Evolutionary conservation across 257 asterid genomes (phyloP).

Genomic region (Solanum gandarillasii): DNA sequence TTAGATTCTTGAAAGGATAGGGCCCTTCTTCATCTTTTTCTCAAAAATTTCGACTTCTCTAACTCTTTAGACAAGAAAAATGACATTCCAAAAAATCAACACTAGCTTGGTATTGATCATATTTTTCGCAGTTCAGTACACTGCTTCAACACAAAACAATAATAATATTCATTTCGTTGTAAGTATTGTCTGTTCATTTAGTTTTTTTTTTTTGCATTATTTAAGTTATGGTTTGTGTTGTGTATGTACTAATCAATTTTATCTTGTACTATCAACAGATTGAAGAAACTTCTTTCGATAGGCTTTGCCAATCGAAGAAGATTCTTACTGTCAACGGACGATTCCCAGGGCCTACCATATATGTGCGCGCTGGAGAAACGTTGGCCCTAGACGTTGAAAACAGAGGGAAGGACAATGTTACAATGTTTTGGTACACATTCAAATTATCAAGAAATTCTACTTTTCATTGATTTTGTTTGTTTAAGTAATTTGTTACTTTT

Average conservation of each 20-base stretch:
- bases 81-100: too few species aligned
- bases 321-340: conserved; percentile 27
- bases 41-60: too few species aligned
- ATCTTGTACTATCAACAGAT: conserved; percentile 3
- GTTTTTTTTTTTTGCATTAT: neutral
- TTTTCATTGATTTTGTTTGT: neutral
- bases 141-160: too few species aligned
- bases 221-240: too few species aligned
- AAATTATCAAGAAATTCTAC: neutral
- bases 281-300: conserved; percentile 14
- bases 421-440: neutral
- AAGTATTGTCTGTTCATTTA: too few species aligned
- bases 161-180: neutral
- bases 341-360: neutral
- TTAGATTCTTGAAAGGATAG: too few species aligned
- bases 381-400: neutral
- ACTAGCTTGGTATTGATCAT: neutral
- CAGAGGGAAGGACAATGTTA: neutral
- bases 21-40: too few species aligned
- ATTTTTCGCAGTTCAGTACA: neutral
- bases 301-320: conserved; percentile 35
- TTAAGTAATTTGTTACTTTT: neutral
- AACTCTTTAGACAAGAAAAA: too few species aligned
- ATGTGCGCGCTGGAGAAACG: neutral
- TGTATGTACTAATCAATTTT: neutral